Conservation (phyloP, 768 basidiomycete species). For the Leccinellum luteum region DNA sequence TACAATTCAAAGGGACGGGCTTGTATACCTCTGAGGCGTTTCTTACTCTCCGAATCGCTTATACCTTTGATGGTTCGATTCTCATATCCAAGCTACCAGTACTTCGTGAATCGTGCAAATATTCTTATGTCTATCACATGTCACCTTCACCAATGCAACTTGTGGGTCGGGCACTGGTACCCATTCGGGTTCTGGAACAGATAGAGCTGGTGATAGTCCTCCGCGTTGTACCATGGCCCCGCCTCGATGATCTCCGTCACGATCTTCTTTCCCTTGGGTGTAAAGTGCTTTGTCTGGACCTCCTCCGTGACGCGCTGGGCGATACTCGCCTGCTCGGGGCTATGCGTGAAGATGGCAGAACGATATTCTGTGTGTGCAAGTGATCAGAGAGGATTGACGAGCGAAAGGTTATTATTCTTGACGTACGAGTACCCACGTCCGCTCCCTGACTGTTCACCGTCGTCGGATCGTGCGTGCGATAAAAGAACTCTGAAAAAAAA, state of each 20-base stretch:
- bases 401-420: no score
- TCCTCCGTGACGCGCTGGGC: slow-evolving; percentile 79
- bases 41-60: neutral
- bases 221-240: slow-evolving; percentile 78
- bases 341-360: slow-evolving; percentile 83
- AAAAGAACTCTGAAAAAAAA: slow-evolving; percentile 74
- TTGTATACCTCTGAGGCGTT: slow-evolving; percentile 51
- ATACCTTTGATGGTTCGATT: no score
- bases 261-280: slow-evolving; percentile 67
- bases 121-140: no score
- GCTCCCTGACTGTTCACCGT: slow-evolving; percentile 75
- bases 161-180: slow-evolving; percentile 91
- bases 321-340: slow-evolving; percentile 64
- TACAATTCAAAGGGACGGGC: slow-evolving; percentile 60
- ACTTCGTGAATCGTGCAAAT: no score
- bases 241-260: slow-evolving; percentile 73
- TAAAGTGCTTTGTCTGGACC: slow-evolving; percentile 81
- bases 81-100: neutral
- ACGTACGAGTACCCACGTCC: slow-evolving; percentile 77
- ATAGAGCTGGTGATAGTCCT: slow-evolving; percentile 83
- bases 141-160: slow-evolving; percentile 67
- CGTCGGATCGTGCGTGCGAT: slow-evolving; percentile 92
- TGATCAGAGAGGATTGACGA: neutral
- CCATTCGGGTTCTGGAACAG: slow-evolving; percentile 77
- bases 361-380: slow-evolving; percentile 70